These are phyloP conservation scores for Pythium scleroteichum DNA, from an alignment of 352 stramenopile species.

Conservation along the genomic window DNA sequence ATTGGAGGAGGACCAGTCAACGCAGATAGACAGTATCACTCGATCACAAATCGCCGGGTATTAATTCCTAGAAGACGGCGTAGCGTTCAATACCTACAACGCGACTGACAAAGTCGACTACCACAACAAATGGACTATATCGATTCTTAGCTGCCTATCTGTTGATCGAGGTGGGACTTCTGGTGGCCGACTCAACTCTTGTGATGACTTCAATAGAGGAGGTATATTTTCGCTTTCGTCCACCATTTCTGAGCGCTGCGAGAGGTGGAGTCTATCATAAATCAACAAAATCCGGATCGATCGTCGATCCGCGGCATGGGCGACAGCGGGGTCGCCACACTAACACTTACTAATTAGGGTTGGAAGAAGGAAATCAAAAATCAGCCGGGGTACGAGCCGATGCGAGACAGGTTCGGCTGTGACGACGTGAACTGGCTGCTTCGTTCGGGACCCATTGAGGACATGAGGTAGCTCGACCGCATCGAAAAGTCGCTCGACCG, in stretches of 20 bases:
- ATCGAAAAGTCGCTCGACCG: constrained; percentile 29
- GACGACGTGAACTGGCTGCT: constrained; percentile 9
- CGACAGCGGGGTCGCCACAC: not conserved
- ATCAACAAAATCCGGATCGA: constrained; percentile 2
- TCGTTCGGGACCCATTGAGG: constrained; percentile 3
- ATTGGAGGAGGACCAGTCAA: too few species aligned
- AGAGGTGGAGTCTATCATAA: not conserved
- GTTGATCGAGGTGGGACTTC: too few species aligned
- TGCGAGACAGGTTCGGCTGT: not conserved
- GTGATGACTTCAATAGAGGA: too few species aligned
- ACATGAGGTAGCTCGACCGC: constrained; percentile 19
- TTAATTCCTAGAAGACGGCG: too few species aligned
- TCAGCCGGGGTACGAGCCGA: not conserved
- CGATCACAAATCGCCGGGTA: too few species aligned
- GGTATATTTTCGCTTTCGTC: constrained; percentile 1
- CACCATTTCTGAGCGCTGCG: not conserved
- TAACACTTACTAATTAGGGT: constrained; percentile 1
- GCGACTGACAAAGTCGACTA: too few species aligned
- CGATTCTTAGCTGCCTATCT: too few species aligned
- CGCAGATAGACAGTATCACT: too few species aligned
- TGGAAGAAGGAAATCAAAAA: not conserved
- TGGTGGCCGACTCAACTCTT: too few species aligned
- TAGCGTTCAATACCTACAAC: too few species aligned
- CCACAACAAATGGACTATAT: too few species aligned
- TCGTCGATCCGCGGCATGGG: too few species aligned